Base-by-base conservation (phyloP, 495 filamentous ascomycete genomes). In the Penicillium bialowiezense region DNA sequence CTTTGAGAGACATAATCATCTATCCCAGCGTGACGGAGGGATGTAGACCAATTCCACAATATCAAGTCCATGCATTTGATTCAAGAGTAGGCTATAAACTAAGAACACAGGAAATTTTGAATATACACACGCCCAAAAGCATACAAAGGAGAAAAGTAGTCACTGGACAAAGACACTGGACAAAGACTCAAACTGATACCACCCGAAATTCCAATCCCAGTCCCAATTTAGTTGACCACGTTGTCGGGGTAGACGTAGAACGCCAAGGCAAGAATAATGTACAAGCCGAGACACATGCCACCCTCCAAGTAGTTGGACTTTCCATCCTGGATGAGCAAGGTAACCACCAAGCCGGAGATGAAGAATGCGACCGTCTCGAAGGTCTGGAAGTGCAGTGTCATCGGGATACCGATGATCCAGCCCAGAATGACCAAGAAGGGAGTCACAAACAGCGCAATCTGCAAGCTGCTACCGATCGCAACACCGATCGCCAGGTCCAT, bases 401-500 rank as follows among this genome's bases (percentile, higher is more conserved):
- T 96, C 5, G 84, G 81, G 51, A 87, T 73, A 23, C 77, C 79
- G 56, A 91, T 85, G 64, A 89, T 89, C 91, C 91, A 97, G 45
- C 91, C 91, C 3, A 97, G 75, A 51, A 97, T 87, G 43, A 97
- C 91, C 41, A 96, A 73, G 68, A 88, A 86, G 0, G 91, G 91
- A 1, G 91, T 97, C 24, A 97, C 90, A 26, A 96, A 85, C 28
- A 96, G 77, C 4, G 92, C 91, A 60, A 98, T 97, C 69, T 98
- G 92, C 73, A 98, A 84, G 64, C 87, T 89, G 59, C 85, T 90
- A 28, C 92, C 92, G 52, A 98, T 90, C 7, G 92, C 93, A 18
- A 97, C 91, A 14, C 89, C 88, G 70, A 98, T 89, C 14, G 92
- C 92, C 13, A 98, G 78, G 58, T 97, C 90, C 93, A 97, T 98